Percentiles rank a stretch among this genome's conserved stretches.
Conservation (phyloP, 257 asterid species). For the Solanum ossicruentum region DNA sequence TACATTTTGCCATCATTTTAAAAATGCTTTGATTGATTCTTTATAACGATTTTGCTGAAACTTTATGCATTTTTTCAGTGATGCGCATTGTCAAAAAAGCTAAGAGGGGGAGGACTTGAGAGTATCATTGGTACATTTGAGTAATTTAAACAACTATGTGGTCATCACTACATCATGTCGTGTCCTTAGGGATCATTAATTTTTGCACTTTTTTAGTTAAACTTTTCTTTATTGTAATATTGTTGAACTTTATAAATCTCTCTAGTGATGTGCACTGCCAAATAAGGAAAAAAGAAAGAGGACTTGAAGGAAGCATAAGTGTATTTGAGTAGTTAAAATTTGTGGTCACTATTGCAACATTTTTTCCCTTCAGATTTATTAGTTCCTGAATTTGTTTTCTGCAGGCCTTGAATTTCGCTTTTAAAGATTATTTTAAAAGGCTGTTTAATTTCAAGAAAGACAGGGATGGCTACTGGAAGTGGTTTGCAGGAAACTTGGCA, state of each 20-base stretch:
- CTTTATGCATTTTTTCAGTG: not conserved
- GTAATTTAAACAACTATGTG: not conserved
- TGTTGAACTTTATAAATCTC: not conserved
- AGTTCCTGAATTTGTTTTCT: slow-evolving; percentile 2
- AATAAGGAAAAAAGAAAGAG: not conserved
- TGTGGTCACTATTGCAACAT: not conserved
- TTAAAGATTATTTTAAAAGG: slow-evolving; percentile 65
- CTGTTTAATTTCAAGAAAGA: slow-evolving; percentile 64
- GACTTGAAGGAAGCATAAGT: not conserved
- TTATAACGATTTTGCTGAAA: not conserved
- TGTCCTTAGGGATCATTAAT: not conserved
- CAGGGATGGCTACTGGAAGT: slow-evolving; percentile 64
- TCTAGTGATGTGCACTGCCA: not conserved
- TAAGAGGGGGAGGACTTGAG: not conserved
- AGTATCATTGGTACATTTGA: not conserved
- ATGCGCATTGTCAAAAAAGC: not conserved
- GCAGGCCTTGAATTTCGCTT: slow-evolving; percentile 78
- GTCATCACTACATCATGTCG: not conserved
- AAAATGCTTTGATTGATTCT: not conserved
- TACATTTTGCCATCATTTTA: not conserved
- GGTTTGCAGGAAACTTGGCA: slow-evolving; percentile 73
- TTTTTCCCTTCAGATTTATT: not conserved
- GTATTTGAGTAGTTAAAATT: not conserved
- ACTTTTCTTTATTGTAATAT: not conserved
- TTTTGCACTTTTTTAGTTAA: not conserved